A percentile compares a stretch with the other conserved stretches of the same genome.
Conservation (phyloP, 306 rosid species). For the Trichosanthes cucumerina region DNA sequence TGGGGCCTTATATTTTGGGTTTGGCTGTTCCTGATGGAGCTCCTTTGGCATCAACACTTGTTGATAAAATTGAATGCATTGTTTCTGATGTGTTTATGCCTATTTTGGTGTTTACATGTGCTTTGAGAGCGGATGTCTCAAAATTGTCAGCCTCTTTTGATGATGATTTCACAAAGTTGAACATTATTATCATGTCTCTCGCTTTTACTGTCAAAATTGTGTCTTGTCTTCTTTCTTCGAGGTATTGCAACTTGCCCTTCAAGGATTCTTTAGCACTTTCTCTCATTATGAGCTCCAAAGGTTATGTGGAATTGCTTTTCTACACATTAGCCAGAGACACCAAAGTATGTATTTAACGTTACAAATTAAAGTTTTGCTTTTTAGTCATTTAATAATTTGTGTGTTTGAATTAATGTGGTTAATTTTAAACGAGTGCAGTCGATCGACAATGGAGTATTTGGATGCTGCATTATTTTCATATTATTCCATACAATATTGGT, state of each 20-base stretch:
- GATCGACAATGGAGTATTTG: background rate
- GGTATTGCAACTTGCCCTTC: constrained; percentile 25
- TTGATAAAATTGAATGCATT: constrained; percentile 34
- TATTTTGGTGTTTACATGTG: constrained; percentile 28
- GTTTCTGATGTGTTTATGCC: constrained; percentile 37
- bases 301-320: constrained; percentile 37
- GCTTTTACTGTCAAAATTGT: constrained; percentile 20
- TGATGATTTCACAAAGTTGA: background rate
- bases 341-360: constrained; percentile 15
- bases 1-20: constrained; percentile 43
- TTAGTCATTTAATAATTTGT: no score
- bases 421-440: constrained; percentile 17
- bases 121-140: constrained; percentile 32
- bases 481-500: constrained; percentile 14
- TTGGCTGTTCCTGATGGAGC: constrained; percentile 62
- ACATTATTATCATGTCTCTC: constrained; percentile 2
- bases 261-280: constrained; percentile 31
- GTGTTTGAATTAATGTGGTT: no score
- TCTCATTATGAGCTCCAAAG: constrained; percentile 43
- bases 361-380: no score
- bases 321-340: constrained; percentile 18
- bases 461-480: constrained; percentile 7
- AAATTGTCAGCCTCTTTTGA: background rate
- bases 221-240: constrained; percentile 19
- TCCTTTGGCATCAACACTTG: constrained; percentile 48